phyloP scores from a whole-genome alignment of 257 asterid genomes.

The Solanum chilense region DNA sequence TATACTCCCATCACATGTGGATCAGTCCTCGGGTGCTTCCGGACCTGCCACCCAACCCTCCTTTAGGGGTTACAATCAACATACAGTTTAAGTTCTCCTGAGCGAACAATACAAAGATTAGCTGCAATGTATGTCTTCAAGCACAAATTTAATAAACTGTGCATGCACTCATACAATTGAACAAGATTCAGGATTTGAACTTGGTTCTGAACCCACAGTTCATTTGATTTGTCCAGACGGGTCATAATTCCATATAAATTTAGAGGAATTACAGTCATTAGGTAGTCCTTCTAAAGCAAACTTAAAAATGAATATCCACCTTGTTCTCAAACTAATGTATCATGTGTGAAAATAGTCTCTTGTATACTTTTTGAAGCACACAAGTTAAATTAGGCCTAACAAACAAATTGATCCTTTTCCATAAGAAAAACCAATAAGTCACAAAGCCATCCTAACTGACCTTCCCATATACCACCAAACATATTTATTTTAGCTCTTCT shows the following conservation, averaged over 20 bases:
- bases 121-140: background rate
- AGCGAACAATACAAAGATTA: background rate
- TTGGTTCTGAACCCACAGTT: background rate
- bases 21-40: constrained; percentile 54
- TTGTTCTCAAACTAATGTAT: too few species aligned
- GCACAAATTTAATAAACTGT: background rate
- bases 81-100: constrained; percentile 81
- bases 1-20: constrained; percentile 60
- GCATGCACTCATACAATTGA: background rate
- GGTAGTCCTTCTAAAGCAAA: too few species aligned
- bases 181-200: background rate
- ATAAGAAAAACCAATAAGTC: background rate
- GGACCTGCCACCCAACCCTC: constrained; percentile 99
- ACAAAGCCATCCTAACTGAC: background rate
- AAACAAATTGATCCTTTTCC: background rate
- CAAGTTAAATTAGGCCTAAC: background rate
- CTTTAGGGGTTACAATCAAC: constrained; percentile 82
- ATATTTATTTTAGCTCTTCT: too few species aligned
- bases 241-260: too few species aligned
- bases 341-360: too few species aligned
- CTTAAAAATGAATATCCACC: too few species aligned
- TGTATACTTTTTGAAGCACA: background rate
- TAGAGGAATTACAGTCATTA: too few species aligned
- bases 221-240: background rate
- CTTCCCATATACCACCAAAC: background rate